A percentile compares a stretch with the other conserved stretches of the same genome.
Evolutionary conservation across 345 rosid genomes (phyloP).

Genomic region (Populus pruinosa): DNA sequence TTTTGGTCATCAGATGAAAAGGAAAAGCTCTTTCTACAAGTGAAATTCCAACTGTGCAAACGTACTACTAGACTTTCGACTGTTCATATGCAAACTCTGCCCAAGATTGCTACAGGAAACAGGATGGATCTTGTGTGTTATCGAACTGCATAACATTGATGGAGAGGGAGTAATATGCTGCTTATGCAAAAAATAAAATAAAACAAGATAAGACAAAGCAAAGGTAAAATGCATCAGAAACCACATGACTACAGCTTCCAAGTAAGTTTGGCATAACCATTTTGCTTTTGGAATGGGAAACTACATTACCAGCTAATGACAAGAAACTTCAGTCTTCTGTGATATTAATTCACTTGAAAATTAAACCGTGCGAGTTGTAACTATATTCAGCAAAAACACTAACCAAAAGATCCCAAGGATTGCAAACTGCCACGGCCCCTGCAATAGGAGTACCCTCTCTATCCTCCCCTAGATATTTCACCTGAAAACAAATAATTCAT

Average conservation of each 20-base stretch:
- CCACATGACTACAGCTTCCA: background rate
- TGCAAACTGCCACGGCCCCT: slow-evolving; percentile 81
- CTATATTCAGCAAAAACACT: slow-evolving; percentile 24
- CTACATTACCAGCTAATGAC: background rate
- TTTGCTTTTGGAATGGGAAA: background rate
- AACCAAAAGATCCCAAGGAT: slow-evolving; percentile 97
- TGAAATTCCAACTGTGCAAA: too few relatives aligned
- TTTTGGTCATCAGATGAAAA: too few relatives aligned
- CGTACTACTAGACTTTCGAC: background rate
- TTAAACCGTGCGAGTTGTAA: background rate
- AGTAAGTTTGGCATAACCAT: background rate
- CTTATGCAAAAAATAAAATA: background rate
- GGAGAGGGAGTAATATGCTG: background rate
- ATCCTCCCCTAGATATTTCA: slow-evolving; percentile 92
- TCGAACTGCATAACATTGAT: background rate
- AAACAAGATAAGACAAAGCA: background rate
- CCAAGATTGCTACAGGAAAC: background rate
- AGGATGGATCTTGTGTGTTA: background rate
- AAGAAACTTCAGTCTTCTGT: background rate
- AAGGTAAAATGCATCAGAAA: background rate
- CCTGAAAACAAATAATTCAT: slow-evolving; percentile 41
- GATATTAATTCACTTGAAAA: background rate
- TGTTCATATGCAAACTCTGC: background rate
- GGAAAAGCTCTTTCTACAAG: too few relatives aligned
- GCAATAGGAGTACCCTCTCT: slow-evolving; percentile 64